Base-by-base conservation (phyloP, 208 protist species). In the Leishmania major region DNA sequence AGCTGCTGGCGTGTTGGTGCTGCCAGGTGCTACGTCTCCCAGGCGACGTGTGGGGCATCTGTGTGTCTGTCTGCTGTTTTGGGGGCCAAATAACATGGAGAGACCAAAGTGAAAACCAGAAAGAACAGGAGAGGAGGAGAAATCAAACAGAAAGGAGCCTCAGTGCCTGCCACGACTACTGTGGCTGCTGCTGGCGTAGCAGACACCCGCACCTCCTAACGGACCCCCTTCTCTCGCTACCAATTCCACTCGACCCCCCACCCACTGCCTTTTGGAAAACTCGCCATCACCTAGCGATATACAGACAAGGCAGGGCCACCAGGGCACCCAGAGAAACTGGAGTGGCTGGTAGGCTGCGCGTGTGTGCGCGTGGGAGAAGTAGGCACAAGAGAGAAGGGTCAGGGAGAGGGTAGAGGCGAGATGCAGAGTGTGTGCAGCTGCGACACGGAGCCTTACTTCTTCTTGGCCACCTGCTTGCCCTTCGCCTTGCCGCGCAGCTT, bases 401-500 rank as follows among this genome's bases (percentile, higher is more conserved):
- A 15, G 71, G n/a, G 31, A 35, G 60, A 28, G 37, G 35, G 80
- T 62, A 64, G 67, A 62, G 49, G 31, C 15, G 43, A 51, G 25
- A 35, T 25, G 75, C 37, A 15, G 0, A 37, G 59, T 57, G 19
- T 45, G 55, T 25, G 75, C 8, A 67, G 75, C 53, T 78, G 47
- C 37, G 75, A 11, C 53, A 37, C 31, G 37, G 28, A 22, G 49
- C 57, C 84, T 96, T 98, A 97, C 92, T 98, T 99, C 93, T 98
- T 99, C 91, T 95, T 96, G 78, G 89, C 83, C 84, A 89, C 86
- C 82, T 88, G 87, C 92, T 99, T 99, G 81, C 90, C 92, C 96
- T 99, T 99, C 90, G 98, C 97, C 91, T 97, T 96, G 75, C 98
- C 98, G 90, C 98, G 97, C 80, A 99, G 85, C 98, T 99, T 99